Evolutionary conservation across 768 basidiomycete species (phyloP), one percentile per base, ranked within the genome.

Genomic region (Gloeostereum incarnatum): DNA sequence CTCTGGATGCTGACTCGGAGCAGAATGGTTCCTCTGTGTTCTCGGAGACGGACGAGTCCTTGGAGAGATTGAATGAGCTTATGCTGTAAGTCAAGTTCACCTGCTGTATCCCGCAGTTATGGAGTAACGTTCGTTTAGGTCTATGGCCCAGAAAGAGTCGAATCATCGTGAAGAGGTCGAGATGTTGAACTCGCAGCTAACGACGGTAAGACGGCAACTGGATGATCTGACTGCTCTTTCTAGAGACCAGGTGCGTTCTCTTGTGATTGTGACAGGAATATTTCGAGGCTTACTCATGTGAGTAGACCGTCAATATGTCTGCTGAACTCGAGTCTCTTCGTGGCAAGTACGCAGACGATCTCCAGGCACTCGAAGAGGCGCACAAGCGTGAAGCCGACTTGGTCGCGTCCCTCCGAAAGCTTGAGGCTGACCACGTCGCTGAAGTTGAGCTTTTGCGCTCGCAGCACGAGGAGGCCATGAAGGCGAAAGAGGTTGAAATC

Each of bases 141-240:
- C 94, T 2, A 97, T 98, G 94, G 93, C 93, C 2, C 83, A 88
- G 62, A 98, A 98, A 56, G 96, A 99, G 57, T 83, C 88, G 3
- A 68, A 78, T 23, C 94, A 98, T 54, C 76, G 78, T 24, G 88
- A 94, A 51, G 54, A 73, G 17, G 83, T 96, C 19, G 80, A 88
- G 29, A 63, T 64, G 22, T 68, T 97, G 45, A 79, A 77, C 31
- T 52, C 63, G 10, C 76, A 93, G 50, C 66, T 96, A 17, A 55
- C 47, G 49, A 68, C 79, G 47, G 74, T 83, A 42, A 78, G 79
- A 40, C 72, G 85, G 29, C 83, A 89, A 53, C 75, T 89, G 35
- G 88, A 93, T 40, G 86, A 84, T 36, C 66, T 97, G 14, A 78
- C 73, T 5, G 73, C 81, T 5, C 69, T 93, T 30, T 87, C 87